Evolutionary conservation across 164 flowering plant species (phyloP), one percentile per base, ranked within the genome.

Genomic region (Nelumbo lutea): DNA sequence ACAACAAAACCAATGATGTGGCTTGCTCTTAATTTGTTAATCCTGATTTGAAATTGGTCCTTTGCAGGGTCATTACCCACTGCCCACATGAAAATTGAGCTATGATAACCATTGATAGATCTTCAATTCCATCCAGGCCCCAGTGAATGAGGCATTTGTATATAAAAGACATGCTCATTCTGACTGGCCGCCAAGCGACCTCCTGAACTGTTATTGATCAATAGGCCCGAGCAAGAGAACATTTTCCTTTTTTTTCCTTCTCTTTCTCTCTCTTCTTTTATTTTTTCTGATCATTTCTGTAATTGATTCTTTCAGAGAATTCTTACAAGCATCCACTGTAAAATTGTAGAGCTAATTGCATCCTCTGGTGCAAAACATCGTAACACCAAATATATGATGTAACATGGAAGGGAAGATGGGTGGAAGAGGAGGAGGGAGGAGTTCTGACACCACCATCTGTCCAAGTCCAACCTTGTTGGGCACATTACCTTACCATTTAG

Each of bases 71-170:
- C 86, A 59, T 42, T 76, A 53, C 72, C 86, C 13, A 71, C 81
- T 73, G 50, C 78, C 69, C 88, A 91, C 59, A 86, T 88, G 96
- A 88, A 86, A 83, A 67, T 79, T 68, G 89, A 88, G 85, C 86
- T 74, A 62, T 85, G 81, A 83, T 71, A 59, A 65, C 42, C 63
- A 70, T 64, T 74, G 42, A 45, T 67, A 68, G 41, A 45, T 44
- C 62, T 46, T 67, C 69, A 75, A 75, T 76, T 71, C 50, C 42
- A 68, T 67, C 1, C 64, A 75, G 70, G 78, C 70, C 79, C 73
- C 77, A 70, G 70, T 52, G 45, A 66, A 77, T 62, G 73, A 69
- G 73, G 80, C 80, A 70, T 77, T 75, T 84, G 88, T 86, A 85
- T 57, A 83, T 86, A 85, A 60, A 67, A 71, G 77, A 60, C 57